These are phyloP conservation scores for Botryosphaeria dothidea DNA, from an alignment of 2,329 filamentous ascomycete species.

Conservation along the genomic window DNA sequence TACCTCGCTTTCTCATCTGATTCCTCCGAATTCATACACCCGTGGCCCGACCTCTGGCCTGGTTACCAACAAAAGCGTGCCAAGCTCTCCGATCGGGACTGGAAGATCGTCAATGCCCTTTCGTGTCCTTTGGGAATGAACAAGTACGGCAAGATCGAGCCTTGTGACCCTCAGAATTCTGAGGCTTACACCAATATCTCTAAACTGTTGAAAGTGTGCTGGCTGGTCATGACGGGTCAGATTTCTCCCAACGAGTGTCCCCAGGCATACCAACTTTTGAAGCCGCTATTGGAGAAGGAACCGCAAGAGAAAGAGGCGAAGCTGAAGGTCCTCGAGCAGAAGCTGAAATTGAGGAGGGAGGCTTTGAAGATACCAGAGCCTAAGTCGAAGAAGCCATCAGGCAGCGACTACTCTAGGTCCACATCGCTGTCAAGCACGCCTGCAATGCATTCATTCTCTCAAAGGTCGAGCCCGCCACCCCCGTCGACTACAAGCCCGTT, in stretches of 20 bases:
- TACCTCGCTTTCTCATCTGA: not conserved
- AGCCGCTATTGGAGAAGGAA: not conserved
- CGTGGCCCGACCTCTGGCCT: constrained; percentile 9
- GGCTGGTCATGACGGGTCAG: constrained; percentile 11
- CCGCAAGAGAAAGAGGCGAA: not conserved
- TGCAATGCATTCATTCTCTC: not conserved
- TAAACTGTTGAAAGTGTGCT: not conserved
- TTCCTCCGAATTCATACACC: not conserved
- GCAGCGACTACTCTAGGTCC: not conserved
- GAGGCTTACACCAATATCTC: not conserved
- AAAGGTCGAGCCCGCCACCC: not conserved
- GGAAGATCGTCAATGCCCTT: not conserved
- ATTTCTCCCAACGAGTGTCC: not conserved
- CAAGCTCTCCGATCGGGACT: not conserved
- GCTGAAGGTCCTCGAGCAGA: not conserved
- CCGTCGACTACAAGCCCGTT: not conserved
- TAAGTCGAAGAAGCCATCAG: not conserved
- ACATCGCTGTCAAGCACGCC: not conserved
- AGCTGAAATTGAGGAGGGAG: not conserved
- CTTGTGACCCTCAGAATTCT: not conserved
- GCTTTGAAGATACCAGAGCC: not conserved
- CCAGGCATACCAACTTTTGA: not conserved
- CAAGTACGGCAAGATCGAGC: not conserved
- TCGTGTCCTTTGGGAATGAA: not conserved
- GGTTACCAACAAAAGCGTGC: not conserved